A percentile compares a stretch with the other conserved stretches of the same genome.
phyloP scores from a whole-genome alignment of 2,329 filamentous ascomycete species.

The Cytospora chrysosperma region DNA sequence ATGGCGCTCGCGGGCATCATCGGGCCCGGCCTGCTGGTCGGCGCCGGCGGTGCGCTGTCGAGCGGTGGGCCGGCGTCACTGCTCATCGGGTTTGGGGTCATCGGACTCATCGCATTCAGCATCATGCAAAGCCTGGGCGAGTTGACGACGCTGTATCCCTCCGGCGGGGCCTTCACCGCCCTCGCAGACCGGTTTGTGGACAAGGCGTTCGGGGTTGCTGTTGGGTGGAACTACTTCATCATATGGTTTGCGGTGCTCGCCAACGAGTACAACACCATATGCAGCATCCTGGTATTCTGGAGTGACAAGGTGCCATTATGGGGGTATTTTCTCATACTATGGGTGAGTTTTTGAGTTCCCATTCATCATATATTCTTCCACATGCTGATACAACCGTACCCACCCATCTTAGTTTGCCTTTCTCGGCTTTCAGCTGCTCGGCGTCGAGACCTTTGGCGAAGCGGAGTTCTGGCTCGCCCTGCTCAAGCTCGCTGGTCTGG shows the following conservation, averaged over 20 bases:
- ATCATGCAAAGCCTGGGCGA: slow-evolving; percentile 76
- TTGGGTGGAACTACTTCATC: slow-evolving; percentile 72
- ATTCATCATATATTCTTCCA: neutral
- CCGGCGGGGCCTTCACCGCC: slow-evolving; percentile 68
- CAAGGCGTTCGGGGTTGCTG: slow-evolving; percentile 64
- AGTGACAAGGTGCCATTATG: slow-evolving; percentile 58
- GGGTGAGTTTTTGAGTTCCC: slow-evolving; percentile 44
- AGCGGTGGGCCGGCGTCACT: slow-evolving; percentile 70
- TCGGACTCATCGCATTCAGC: slow-evolving; percentile 66
- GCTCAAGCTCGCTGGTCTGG: slow-evolving; percentile 67
- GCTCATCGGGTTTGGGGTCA: slow-evolving; percentile 70
- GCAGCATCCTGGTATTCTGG: slow-evolving; percentile 66
- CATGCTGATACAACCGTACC: slow-evolving; percentile 18
- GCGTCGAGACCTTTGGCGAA: slow-evolving; percentile 73
- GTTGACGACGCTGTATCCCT: slow-evolving; percentile 70
- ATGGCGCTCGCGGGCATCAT: slow-evolving; percentile 62
- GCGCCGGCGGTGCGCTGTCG: slow-evolving; percentile 66
- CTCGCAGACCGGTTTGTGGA: slow-evolving; percentile 71
- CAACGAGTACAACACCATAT: slow-evolving; percentile 71
- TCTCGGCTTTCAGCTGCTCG: slow-evolving; percentile 66
- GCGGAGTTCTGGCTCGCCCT: slow-evolving; percentile 78
- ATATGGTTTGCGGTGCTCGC: slow-evolving; percentile 64
- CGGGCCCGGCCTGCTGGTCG: slow-evolving; percentile 71
- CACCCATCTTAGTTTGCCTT: slow-evolving; percentile 47
- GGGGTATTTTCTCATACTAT: slow-evolving; percentile 73